Evolutionary conservation across 495 filamentous ascomycete genomes (phyloP).

Genomic region (Podospora comata): DNA sequence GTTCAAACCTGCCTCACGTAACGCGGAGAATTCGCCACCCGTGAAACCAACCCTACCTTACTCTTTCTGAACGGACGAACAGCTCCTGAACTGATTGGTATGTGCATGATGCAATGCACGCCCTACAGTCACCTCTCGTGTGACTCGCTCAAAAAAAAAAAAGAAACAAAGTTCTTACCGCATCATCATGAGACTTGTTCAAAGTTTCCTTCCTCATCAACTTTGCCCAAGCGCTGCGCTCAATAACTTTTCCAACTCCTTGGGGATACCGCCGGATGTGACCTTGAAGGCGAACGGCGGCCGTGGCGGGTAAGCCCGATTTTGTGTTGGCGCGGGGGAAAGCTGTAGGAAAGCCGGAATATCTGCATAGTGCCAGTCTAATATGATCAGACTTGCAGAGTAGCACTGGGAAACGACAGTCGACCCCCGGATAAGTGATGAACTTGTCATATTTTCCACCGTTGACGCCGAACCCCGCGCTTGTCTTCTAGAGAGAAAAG

Average conservation of each 20-base stretch:
- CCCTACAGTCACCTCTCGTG: neutral
- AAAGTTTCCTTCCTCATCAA: neutral
- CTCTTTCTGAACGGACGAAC: too few relatives aligned
- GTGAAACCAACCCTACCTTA: neutral
- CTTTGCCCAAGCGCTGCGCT: neutral
- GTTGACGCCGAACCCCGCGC: neutral
- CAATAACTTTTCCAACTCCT: neutral
- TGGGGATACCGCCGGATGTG: neutral
- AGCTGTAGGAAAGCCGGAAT: neutral
- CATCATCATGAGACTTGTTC: neutral
- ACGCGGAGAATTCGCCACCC: neutral
- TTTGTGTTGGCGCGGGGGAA: neutral
- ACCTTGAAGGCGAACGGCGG: neutral
- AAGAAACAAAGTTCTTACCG: neutral
- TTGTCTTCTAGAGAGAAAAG: neutral
- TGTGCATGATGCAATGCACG: neutral
- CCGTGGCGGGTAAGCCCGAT: neutral
- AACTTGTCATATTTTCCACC: neutral
- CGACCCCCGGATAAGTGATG: neutral
- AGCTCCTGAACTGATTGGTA: neutral
- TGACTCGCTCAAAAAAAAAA: too few relatives aligned
- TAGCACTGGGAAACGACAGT: neutral
- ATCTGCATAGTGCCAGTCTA: neutral
- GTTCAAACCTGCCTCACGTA: neutral
- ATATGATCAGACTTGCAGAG: neutral